Evolutionary conservation across 805 yeast species (phyloP).

Genomic region (Starmerella floris): DNA sequence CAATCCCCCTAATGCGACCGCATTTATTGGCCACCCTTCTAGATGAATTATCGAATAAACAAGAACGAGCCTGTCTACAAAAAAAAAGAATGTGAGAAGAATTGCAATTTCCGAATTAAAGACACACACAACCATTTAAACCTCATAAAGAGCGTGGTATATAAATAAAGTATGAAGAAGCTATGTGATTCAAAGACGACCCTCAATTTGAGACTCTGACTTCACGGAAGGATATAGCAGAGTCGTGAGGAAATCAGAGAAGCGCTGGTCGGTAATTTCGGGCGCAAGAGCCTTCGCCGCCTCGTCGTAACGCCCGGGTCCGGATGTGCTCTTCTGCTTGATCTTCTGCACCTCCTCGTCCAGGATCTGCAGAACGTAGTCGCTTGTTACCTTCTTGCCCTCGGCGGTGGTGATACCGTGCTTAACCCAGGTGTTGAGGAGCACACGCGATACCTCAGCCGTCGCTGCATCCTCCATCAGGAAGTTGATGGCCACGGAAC

Average conservation of each 20-base stretch:
- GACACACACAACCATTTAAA: too few species aligned
- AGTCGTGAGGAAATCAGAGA: constrained; percentile 54
- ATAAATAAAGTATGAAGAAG: too few species aligned
- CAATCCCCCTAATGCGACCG: too few species aligned
- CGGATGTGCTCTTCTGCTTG: constrained; percentile 33
- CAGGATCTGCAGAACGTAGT: constrained; percentile 38
- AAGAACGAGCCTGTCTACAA: too few species aligned
- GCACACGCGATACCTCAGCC: constrained; percentile 63
- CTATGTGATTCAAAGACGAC: constrained; percentile 23
- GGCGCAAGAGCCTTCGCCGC: constrained; percentile 49
- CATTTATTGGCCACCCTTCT: too few species aligned
- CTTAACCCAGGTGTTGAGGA: constrained; percentile 62
- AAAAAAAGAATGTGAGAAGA: too few species aligned
- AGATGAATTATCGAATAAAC: too few species aligned
- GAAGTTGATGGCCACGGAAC: constrained; percentile 62
- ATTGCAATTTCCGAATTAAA: too few species aligned
- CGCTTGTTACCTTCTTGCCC: constrained; percentile 42
- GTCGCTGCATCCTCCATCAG: constrained; percentile 73
- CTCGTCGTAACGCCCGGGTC: constrained; percentile 37
- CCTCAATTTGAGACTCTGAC: constrained; percentile 17
- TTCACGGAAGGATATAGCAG: constrained; percentile 45
- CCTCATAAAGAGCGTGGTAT: too few species aligned
- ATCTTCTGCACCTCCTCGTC: constrained; percentile 46
- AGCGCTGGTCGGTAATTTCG: constrained; percentile 50
- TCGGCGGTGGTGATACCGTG: constrained; percentile 45